Evolutionary conservation across 2,329 filamentous ascomycete genomes (phyloP).

Genomic region (Cercospora zeae-maydis): DNA sequence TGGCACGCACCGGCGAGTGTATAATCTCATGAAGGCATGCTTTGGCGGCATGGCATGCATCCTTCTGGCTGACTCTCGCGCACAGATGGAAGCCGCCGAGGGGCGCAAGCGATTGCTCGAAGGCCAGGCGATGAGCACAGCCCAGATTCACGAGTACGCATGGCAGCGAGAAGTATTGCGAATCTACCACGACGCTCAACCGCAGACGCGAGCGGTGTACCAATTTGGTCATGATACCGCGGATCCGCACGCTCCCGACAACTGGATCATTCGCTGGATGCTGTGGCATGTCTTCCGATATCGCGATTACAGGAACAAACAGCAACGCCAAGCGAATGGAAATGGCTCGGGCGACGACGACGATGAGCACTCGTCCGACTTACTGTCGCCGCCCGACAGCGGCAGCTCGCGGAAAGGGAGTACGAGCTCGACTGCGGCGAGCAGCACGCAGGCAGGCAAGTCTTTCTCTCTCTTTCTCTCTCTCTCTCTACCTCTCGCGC

Average conservation of each 20-base stretch:
- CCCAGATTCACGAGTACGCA: constrained; percentile 45
- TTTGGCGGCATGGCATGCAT: not conserved
- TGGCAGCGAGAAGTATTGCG: constrained; percentile 42
- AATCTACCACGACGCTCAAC: constrained; percentile 39
- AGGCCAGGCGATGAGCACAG: constrained; percentile 37
- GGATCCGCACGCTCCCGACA: constrained; percentile 40
- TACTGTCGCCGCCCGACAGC: not conserved
- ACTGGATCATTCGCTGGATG: constrained; percentile 50
- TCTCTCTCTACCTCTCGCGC: too few relatives aligned
- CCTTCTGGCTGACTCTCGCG: constrained; percentile 2
- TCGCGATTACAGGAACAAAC: constrained; percentile 40
- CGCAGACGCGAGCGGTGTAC: constrained; percentile 40
- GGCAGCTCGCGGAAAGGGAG: constrained; percentile 9
- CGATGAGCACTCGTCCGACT: constrained; percentile 3
- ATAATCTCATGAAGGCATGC: constrained; percentile 43
- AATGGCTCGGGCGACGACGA: not conserved
- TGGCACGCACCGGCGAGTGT: constrained; percentile 34
- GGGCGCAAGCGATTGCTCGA: constrained; percentile 41
- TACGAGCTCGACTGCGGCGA: not conserved
- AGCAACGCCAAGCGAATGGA: constrained; percentile 16
- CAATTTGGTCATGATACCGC: constrained; percentile 39
- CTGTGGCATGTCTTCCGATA: constrained; percentile 50
- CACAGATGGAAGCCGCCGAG: constrained; percentile 40
- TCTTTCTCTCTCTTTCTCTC: too few relatives aligned
- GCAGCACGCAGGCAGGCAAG: constrained; percentile 7